A percentile compares a stretch with the other conserved stretches of the same genome.
Conservation (phyloP, 2,329 filamentous ascomycete genomes). For the Ascochyta koolunga region DNA sequence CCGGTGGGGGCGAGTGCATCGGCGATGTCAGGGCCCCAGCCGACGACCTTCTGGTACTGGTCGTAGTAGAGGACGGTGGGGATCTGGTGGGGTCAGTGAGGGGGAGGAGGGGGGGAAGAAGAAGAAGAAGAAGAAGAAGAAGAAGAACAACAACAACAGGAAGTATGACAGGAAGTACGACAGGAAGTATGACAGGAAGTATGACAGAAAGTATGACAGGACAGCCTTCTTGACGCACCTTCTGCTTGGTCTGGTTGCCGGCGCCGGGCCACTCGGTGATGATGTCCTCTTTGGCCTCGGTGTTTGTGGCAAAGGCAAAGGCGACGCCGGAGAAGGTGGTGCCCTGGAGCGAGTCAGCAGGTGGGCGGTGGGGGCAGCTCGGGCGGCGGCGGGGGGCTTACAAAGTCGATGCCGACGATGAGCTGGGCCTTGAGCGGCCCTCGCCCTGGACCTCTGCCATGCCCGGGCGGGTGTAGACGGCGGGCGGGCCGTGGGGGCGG, state of each 20-base stretch:
- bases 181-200: no score
- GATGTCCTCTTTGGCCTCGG: constrained; percentile 96
- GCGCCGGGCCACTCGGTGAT: constrained; percentile 99
- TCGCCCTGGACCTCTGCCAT: constrained; percentile 80
- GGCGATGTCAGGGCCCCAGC: constrained; percentile 97
- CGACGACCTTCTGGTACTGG: constrained; percentile 99
- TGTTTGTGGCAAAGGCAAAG: constrained; percentile 92
- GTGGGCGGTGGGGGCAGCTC: no score
- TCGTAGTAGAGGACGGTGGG: constrained; percentile 99
- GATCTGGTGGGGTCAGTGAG: constrained; percentile 65
- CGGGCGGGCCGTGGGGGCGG: constrained; percentile 41
- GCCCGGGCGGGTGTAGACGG: constrained; percentile 39
- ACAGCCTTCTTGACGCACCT: no score
- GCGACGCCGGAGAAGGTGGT: constrained; percentile 98
- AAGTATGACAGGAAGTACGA: no score
- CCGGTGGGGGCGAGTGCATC: constrained; percentile 95
- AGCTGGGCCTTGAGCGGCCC: constrained; percentile 91
- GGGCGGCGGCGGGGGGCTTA: no score
- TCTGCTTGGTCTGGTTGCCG: constrained; percentile 97
- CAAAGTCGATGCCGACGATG: constrained; percentile 99
- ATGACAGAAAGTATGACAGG: no score
- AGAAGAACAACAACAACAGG: no score
- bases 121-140: no score
- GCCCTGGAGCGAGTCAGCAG: constrained; percentile 61
- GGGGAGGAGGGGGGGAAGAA: not conserved